phyloP scores from a whole-genome alignment of 1,139 yeast genomes.

The Diutina catenulata region DNA sequence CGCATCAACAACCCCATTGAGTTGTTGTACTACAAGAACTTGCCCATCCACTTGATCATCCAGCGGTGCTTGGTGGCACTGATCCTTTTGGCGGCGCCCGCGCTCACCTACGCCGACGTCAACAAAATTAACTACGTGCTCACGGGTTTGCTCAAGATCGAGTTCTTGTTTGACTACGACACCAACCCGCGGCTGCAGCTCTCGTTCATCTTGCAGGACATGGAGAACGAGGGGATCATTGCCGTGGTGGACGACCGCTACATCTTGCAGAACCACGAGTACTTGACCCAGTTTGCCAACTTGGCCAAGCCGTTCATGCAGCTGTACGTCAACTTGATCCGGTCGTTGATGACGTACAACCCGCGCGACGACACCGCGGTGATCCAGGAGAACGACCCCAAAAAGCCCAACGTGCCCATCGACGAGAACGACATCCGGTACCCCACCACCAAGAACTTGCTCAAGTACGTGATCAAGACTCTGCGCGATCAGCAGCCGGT shows the following conservation, averaged over 20 bases:
- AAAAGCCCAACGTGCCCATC: slow-evolving; percentile 2
- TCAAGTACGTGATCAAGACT: slow-evolving; percentile 4
- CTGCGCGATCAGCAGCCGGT: slow-evolving; percentile 1
- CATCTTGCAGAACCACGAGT: slow-evolving; percentile 15
- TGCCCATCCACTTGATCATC: slow-evolving; percentile 29
- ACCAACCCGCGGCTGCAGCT: slow-evolving; percentile 21
- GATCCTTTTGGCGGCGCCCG: slow-evolving; percentile 13
- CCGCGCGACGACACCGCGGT: slow-evolving; percentile 3
- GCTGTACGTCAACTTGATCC: slow-evolving; percentile 4
- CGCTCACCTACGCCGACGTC: slow-evolving; percentile 14
- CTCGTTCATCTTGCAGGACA: slow-evolving; percentile 19
- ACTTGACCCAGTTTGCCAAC: slow-evolving; percentile 17
- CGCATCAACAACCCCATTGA: slow-evolving; percentile 27
- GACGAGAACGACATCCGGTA: slow-evolving; percentile 4
- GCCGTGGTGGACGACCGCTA: slow-evolving; percentile 11
- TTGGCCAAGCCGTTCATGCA: slow-evolving; percentile 27
- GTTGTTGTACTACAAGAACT: slow-evolving; percentile 32
- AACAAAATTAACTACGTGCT: slow-evolving; percentile 22
- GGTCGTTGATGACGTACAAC: slow-evolving; percentile 3
- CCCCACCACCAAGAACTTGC: slow-evolving; percentile 5
- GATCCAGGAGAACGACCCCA: not conserved
- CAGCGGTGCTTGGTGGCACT: slow-evolving; percentile 25
- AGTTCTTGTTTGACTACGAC: slow-evolving; percentile 34
- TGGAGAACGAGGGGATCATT: slow-evolving; percentile 13
- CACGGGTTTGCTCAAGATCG: slow-evolving; percentile 30